Base-by-base conservation (phyloP, 2,329 filamentous ascomycete genomes). In the Xylaria sp. region DNA sequence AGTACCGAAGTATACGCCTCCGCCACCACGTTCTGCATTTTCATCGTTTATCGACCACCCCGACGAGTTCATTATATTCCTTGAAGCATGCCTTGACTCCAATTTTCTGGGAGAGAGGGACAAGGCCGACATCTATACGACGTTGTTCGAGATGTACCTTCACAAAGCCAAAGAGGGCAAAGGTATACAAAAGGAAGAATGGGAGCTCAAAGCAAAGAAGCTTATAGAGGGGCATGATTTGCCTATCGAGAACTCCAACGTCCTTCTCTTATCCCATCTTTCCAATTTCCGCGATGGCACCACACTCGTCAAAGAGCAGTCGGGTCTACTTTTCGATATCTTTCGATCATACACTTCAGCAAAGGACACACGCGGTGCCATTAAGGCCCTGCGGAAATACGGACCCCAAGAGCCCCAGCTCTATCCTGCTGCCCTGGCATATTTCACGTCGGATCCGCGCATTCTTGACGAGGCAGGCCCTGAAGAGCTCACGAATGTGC, bases 121-220 rank as follows among this genome's bases (percentile, higher is more conserved):
- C 71, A 89, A 86, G 64, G 83, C 88, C 1, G 95, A 99, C 72
- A 80, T 99, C 13, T 94, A 94, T 70, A 97, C 93, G 0, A 97
- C 95, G 0, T 75, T 99, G 11, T 97, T 99, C 70, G 95, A 99
- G 74, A 97, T 99, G 89, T 99, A 97, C 71, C 79, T 99, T 7
- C 90, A 96, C 73, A 94, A 92, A 68, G 90, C 93, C 19, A 89
- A 86, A 60, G 84, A 87, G 59, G 88, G 88, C 69, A 90, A 87
- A 68, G 87, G 87, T 8, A 78, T 80, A 52, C 74, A 73, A 71
- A 86, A 88, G 64, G 83, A 89, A 67, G 83, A 88, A 64, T 99
- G 94, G 93, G 91, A 97, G 71, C 81, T 81, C 49, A 97, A 95
- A 72, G 94, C 94, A 0, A 96, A 94, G 76, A 87, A 85, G 63